phyloP scores from a whole-genome alignment of 345 rosid genomes.

The Eucalyptus pumila region DNA sequence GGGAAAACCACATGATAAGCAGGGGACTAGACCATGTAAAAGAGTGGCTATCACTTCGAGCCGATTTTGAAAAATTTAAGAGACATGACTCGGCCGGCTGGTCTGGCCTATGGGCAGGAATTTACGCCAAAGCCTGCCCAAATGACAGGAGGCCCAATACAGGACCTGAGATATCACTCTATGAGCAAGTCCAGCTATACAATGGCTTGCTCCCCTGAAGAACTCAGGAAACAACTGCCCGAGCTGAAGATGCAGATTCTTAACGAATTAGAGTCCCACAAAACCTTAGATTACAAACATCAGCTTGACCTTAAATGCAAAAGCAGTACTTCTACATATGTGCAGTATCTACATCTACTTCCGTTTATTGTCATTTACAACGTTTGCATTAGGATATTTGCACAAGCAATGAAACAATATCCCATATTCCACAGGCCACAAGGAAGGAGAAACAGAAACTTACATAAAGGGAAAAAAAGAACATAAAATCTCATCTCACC shows the following conservation, averaged over 20 bases:
- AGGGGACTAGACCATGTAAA: neutral
- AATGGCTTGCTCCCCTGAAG: neutral
- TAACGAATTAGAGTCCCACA: neutral
- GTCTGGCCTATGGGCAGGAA: neutral
- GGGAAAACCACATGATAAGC: neutral
- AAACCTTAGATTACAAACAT: neutral
- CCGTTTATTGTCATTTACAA: neutral
- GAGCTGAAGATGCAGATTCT: neutral
- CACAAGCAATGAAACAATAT: neutral
- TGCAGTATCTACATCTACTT: neutral
- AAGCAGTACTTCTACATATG: neutral
- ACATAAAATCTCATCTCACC: slow-evolving; percentile 10
- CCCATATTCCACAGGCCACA: neutral
- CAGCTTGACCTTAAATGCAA: neutral
- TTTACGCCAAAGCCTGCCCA: neutral
- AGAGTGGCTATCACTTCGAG: neutral
- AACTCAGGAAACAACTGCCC: neutral
- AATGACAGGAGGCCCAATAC: neutral
- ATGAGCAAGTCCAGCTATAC: neutral
- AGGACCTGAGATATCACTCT: neutral
- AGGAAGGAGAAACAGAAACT: neutral
- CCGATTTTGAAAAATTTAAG: neutral
- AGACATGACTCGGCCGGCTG: neutral
- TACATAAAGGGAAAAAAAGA: neutral
- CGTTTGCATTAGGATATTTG: neutral